Base-by-base conservation (phyloP, 2,329 filamentous ascomycete genomes). In the Monilinia fructicola region DNA sequence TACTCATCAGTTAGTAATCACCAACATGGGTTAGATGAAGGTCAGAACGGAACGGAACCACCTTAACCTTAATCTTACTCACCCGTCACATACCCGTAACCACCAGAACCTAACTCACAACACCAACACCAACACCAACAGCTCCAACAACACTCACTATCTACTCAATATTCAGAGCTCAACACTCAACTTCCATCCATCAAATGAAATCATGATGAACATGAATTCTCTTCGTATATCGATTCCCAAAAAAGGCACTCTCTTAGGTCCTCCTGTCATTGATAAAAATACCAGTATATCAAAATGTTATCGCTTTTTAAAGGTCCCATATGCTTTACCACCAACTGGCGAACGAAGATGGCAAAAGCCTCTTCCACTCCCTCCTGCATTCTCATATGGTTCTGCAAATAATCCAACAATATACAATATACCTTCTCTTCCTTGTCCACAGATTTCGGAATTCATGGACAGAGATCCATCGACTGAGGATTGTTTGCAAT, bases 281-380 rank as follows among this genome's bases (percentile, higher is more conserved):
- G 61, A 64, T 46, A 55, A 35, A 38, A 7, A 40, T 21, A 56
- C 52, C 11, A 54, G 44, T 16, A 55, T 55, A 64, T 23, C 40
- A 48, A 65, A 60, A 65, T 65, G 64, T 44, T 38, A 65, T 40
- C 64, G 64, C 31, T 90, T 90, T 87, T 56, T 38, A 21, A 28
- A 44, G 21, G 44, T 67, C 11, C 65, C 65, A 10, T 67, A 67
- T 52, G 59, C 60, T 46, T 26, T 58, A n/a, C 65, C 65, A 28
- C 60, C 65, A 64, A 58, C 28, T 21, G 65, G 60, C 4, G 11
- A 40, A 21, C 48, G 59, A 46, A 26, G 65, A 53, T 67, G 56
- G 56, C 59, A 40, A 46, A 58, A 60, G 14, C 55, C 60, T 3
- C 26, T 42, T 9, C 31, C 38, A 44, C 46, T 67, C 7, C 53